Conservation (phyloP, 225 moss, liverwort and hornwort species). For the Neckera pumila region DNA sequence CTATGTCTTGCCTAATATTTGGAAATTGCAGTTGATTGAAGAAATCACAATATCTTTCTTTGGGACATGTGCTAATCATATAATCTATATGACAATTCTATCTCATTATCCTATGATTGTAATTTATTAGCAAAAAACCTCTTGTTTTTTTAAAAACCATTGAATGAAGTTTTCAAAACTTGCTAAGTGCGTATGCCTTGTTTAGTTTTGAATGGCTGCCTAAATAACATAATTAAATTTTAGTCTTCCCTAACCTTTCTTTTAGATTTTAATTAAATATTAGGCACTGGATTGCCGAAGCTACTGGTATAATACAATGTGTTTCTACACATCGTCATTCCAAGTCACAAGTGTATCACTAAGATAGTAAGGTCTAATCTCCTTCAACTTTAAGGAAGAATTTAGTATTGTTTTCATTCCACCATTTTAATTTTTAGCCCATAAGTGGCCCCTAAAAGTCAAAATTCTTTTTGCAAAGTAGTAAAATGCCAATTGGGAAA, state of each 20-base stretch:
- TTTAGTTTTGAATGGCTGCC: background rate
- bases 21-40: background rate
- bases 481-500: background rate
- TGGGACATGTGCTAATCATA: fast-evolving
- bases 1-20: too few species aligned
- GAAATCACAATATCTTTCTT: background rate
- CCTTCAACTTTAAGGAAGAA: too few species aligned
- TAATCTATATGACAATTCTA: too few species aligned
- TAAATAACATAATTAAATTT: background rate
- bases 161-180: background rate
- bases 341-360: too few species aligned
- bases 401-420: too few species aligned
- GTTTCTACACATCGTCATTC: too few species aligned
- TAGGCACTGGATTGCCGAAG: background rate
- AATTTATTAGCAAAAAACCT: background rate
- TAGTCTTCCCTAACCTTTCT: fast-evolving
- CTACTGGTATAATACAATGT: background rate
- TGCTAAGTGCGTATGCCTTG: background rate
- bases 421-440: too few species aligned
- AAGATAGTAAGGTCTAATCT: too few species aligned
- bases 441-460: fast-evolving
- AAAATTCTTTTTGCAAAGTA: background rate
- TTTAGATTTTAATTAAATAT: background rate
- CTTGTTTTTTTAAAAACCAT: background rate
- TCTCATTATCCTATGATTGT: background rate